Conservation (phyloP, 2,329 filamentous ascomycete species). For the Penicillium sp. region DNA sequence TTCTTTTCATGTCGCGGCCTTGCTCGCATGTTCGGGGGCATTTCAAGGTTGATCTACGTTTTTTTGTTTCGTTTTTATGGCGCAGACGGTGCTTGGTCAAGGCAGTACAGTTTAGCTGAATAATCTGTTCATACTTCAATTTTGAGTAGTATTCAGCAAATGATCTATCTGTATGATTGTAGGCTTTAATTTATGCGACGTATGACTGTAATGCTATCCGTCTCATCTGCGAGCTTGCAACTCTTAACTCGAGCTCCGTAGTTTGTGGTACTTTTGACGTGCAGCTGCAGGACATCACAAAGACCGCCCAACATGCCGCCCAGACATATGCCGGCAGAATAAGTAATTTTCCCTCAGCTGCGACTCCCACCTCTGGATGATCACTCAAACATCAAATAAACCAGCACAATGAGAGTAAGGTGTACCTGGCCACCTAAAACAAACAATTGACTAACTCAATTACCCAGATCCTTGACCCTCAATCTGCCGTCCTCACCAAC, state of each 20-base stretch:
- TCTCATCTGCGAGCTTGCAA: background rate
- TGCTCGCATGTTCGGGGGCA: constrained; percentile 27
- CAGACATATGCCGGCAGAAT: constrained; percentile 22
- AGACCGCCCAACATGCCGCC: constrained; percentile 14
- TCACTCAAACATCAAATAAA: constrained; percentile 5
- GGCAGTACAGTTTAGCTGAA: constrained; percentile 30
- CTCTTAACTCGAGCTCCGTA: no score
- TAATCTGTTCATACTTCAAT: constrained; percentile 28
- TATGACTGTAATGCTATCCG: background rate
- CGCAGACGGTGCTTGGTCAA: constrained; percentile 35
- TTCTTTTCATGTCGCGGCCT: constrained; percentile 26
- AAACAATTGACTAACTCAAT: background rate
- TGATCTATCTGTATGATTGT: background rate
- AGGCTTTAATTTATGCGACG: background rate
- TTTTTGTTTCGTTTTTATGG: constrained; percentile 24
- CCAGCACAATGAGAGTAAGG: constrained; percentile 28
- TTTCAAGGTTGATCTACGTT: constrained; percentile 29
- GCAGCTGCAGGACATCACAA: background rate
- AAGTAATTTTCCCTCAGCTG: constrained; percentile 20
- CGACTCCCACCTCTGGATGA: constrained; percentile 1
- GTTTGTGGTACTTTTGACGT: background rate
- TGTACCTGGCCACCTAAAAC: background rate
- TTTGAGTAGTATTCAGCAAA: background rate
- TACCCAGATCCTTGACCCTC: constrained; percentile 44
- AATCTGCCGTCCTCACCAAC: constrained; percentile 46